phyloP scores from a whole-genome alignment of 805 yeast genomes.

The Candida pini region DNA sequence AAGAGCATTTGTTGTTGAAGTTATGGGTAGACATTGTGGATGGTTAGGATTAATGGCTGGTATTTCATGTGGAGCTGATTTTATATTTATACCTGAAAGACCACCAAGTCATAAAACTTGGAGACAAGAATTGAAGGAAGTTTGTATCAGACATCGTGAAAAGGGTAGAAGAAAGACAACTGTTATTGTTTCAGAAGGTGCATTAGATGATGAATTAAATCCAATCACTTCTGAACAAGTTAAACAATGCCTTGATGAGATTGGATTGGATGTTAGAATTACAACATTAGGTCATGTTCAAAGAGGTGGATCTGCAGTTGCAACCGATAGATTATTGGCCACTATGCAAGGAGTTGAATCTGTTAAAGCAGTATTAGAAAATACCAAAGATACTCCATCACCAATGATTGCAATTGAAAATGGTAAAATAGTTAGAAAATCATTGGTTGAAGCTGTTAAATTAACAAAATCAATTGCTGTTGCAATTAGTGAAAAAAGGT shows the following conservation, averaged over 20 bases:
- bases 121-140: conserved; percentile 61
- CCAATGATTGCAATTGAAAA: conserved; percentile 74
- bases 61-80: conserved; percentile 74
- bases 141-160: conserved; percentile 57
- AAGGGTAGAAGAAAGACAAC: conserved; percentile 75
- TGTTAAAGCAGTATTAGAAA: conserved; percentile 65
- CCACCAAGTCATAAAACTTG: conserved; percentile 63
- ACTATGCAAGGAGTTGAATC: conserved; percentile 82
- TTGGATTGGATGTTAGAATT: conserved; percentile 73
- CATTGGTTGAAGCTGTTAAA: conserved; percentile 67
- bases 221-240: conserved; percentile 66
- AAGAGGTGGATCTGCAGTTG: conserved; percentile 80
- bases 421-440: conserved; percentile 61
- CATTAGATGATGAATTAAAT: conserved; percentile 60
- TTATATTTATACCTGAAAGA: conserved; percentile 72
- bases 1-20: conserved; percentile 79
- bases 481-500: conserved; percentile 61
- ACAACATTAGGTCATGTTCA: conserved; percentile 79
- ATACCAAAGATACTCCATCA: conserved; percentile 66
- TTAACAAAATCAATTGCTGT: conserved; percentile 68
- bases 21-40: conserved; percentile 88
- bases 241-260: conserved; percentile 53
- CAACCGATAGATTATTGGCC: conserved; percentile 65
- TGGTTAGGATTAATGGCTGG: conserved; percentile 85
- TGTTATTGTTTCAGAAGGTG: conserved; percentile 83